Evolutionary conservation across 108 stramenopile species (phyloP), one percentile per base, ranked within the genome.

Genomic region (Skeletonema costatum): DNA sequence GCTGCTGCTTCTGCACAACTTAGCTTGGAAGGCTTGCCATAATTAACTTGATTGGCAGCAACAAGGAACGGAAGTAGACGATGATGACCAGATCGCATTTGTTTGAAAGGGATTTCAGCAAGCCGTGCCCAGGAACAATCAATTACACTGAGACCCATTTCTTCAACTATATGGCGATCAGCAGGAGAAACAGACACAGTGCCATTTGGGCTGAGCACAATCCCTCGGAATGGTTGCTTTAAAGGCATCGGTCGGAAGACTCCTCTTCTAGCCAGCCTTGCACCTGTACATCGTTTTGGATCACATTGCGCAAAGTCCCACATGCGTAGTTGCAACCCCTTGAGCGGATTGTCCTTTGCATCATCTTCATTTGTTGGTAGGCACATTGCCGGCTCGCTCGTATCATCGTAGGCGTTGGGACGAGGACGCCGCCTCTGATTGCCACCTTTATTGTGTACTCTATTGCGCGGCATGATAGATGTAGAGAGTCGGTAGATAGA

Each of bases 261-360:
- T 25, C 95, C 95, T 29, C 91, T 79, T 32, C 94, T 82, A 0
- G 86, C 94, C 32, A 98, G 84, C 66, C 93, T 91, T 25, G 96
- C 96, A 7, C 97, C 98, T 1, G 97, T 97, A 77, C 97, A 99
- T 31, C 98, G 94, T 74, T 98, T 99, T 31, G 98, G 93, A 80
- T 99, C 99, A 78, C 98, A 98, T 76, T 99, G 99, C 21, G 89
- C 96, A 85, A 99, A 99, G 80, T 99, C 99, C 98, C 98, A 99
- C 97, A 99, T 97, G 1, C 92, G 83, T 44, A 96, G 42, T 60
- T 73, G 70, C 50, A 95, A 75, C 3, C 90, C 92, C 19, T 81
- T 59, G 42, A 95, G 71, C 16, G 93, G 86, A 69, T 88, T 85
- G 2, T 32, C 19, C 3, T 53, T 53, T 25, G 0, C 5, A 53